Percentiles rank a stretch among this genome's conserved stretches.
These are phyloP conservation scores for Globisporangium spinosum DNA, from an alignment of 352 stramenopile species.

Conservation along the genomic window DNA sequence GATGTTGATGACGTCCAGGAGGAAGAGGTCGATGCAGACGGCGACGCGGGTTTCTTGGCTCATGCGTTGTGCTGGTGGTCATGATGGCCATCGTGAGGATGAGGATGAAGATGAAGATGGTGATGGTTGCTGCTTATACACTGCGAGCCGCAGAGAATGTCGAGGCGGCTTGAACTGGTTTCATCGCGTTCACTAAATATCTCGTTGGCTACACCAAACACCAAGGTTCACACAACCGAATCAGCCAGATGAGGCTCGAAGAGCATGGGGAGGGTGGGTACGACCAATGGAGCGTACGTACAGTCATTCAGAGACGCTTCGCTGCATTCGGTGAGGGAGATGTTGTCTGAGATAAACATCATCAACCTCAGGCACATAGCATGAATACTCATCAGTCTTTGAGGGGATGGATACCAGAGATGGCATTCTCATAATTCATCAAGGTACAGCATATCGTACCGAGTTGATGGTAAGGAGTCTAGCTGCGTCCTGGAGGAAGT, in stretches of 20 bases:
- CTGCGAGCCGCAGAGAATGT: background rate
- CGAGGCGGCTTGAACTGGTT: background rate
- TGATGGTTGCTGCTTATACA: background rate
- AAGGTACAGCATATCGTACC: background rate
- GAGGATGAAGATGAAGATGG: background rate
- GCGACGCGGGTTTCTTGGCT: background rate
- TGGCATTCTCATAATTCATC: no score
- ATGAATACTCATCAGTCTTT: background rate
- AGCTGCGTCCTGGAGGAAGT: background rate
- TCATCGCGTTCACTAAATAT: background rate
- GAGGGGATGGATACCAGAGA: no score
- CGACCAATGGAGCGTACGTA: background rate
- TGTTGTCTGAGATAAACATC: background rate
- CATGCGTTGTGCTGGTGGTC: background rate
- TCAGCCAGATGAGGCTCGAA: no score
- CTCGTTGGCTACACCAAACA: background rate
- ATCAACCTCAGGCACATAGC: background rate
- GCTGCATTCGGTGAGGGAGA: background rate
- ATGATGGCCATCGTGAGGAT: background rate
- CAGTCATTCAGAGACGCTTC: background rate
- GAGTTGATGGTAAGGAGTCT: background rate
- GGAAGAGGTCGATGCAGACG: background rate
- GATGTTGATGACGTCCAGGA: conserved; percentile 9
- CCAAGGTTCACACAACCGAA: background rate
- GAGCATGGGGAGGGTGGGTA: background rate